phyloP scores from a whole-genome alignment of 768 basidiomycete species.

The Amanita fuliginea region DNA sequence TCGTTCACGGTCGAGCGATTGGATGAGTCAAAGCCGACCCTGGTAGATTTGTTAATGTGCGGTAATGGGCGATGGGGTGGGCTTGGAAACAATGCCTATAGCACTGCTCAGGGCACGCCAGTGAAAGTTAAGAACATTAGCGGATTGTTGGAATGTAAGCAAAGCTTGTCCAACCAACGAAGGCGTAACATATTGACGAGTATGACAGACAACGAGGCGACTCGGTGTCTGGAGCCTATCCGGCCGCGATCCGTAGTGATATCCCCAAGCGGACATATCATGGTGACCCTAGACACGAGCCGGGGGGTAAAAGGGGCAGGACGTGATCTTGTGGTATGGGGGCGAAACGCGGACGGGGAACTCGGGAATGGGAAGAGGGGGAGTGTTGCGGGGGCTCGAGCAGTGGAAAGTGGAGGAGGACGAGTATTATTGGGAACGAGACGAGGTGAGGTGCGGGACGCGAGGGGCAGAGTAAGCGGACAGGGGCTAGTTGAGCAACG shows the following conservation, averaged over 20 bases:
- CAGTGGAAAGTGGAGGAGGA: conserved; percentile 39
- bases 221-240: conserved; percentile 51
- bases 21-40: conserved; percentile 14
- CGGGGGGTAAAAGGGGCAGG: conserved; percentile 39
- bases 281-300: conserved; percentile 60
- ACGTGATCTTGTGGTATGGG: conserved; percentile 64
- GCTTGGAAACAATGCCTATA: conserved; percentile 57
- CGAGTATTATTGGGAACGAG: conserved; percentile 47
- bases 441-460: conserved; percentile 44
- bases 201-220: conserved; percentile 50
- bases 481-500: conserved; percentile 55
- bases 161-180: background rate
- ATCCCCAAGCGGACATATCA: conserved; percentile 66
- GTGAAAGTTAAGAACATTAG: conserved; percentile 70
- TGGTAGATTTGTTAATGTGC: conserved; percentile 50
- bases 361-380: conserved; percentile 65
- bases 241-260: conserved; percentile 51
- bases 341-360: conserved; percentile 62
- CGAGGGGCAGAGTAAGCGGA: conserved; percentile 51
- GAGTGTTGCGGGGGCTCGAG: conserved; percentile 42
- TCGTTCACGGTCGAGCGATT: conserved; percentile 63
- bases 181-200: background rate
- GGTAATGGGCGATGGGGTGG: conserved; percentile 83
- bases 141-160: conserved; percentile 78
- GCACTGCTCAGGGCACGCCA: conserved; percentile 61